Evolutionary conservation across 352 stramenopile species (phyloP), one percentile per base, ranked within the genome.

Genomic region (Thraustotheca clavata): DNA sequence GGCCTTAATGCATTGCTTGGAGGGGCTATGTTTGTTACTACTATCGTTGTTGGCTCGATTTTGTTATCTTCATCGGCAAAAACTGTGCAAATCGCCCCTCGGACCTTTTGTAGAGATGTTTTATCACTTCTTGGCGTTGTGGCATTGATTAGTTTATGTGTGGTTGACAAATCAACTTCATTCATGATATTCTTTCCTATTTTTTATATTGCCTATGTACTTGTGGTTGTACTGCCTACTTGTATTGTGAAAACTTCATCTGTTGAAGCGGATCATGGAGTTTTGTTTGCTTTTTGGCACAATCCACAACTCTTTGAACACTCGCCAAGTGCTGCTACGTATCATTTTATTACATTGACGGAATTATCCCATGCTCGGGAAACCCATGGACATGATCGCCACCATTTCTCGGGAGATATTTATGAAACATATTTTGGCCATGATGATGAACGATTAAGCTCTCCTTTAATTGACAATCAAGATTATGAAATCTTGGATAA

Each of bases 11-110:
- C 95, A 41, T 75, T 99, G 3, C 89, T 97, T 5, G 96, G 96
- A 43, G 94, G 89, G 18, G 91, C 84, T 39, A 97, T 98, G 85
- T 98, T 99, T 62, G 86, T 99, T 29, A 96, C 86, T 22, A 97
- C 83, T 3, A 80, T 98, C 33, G 89, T 99, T 5, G 85, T 95
- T 8, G 94, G 94, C 14, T 75, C 71, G 20, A 80, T 98, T 8
- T 83, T 95, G 0, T 76, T 98, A 20, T 61, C 77, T 26, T 88
- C 76, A 2, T 12, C 55, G 8, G 22, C 38, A 14, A 16, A 38
- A 43, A 38, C 63, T 14, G 82, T 91, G 31, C 60, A 79, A 20
- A 78, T 91, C 24, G 73, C 88, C 38, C 76, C 70, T 12, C 87
- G 76, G 71, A 68, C 84, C 1, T 91, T 91, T 54, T 74, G 76